Evolutionary conservation across 192 early-diverging fungal genomes (phyloP), one percentile per base, ranked within the genome.

Genomic region (Mortierella hygrophila): DNA sequence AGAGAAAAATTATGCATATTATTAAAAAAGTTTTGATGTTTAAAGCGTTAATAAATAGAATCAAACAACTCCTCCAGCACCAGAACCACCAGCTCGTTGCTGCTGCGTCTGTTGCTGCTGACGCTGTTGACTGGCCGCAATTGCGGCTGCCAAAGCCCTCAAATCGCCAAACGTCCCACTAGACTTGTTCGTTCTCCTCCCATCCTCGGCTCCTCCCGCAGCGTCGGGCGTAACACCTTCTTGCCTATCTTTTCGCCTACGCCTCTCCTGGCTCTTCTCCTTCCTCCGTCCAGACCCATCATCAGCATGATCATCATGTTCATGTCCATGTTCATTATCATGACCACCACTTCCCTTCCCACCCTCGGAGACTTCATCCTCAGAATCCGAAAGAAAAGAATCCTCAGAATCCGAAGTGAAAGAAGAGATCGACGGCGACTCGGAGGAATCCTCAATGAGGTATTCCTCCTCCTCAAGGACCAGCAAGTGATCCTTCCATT

Each of bases 381-480:
- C 72, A 11, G 40, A 44, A 20, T 23, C 21, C 29, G 42, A 23
- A 21, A 23, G 23, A 40, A 16, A 13, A 35, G 54, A 38, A n/a
- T 7, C 42, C n/a, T 38, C 13, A 1, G 55, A 40, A 42, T 21
- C 4, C 10, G 70, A 40, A 15, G 40, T 13, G 21, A 40, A 10
- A 9, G 32, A 37, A 38, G 23, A 13, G 16, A 46, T 75, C 6
- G n/a, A 23, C 1, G 5, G 20, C 37, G 71, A 75, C 37, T 80
- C 78, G n/a, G 78, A 85, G 8, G 32, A 55, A 47, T 85, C 83
- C 37, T 20, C 46, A 46, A 85, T 73, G 69, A 80, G 54, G 9
- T 42, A 71, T 55, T 85, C 83, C 46, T 85, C 83, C 54, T 85
- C 83, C 35, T 79, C 83, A 55, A 85, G 47, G 20, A 85, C 78